These are phyloP conservation scores for Nitzschia palea DNA, from an alignment of 108 stramenopile genomes.

Conservation along the genomic window DNA sequence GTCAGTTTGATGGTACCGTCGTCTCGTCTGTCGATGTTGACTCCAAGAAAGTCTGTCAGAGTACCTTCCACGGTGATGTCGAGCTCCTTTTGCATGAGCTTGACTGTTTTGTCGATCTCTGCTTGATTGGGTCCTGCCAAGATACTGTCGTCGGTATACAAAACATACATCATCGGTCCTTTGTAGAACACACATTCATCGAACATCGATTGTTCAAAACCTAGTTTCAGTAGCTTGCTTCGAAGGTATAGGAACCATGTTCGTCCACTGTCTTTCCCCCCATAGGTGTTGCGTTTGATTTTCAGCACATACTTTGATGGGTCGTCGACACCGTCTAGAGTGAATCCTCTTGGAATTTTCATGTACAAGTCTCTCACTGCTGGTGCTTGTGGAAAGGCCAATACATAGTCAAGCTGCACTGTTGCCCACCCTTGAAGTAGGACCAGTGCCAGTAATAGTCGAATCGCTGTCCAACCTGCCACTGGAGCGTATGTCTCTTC, in stretches of 20 bases:
- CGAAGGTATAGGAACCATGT: not conserved
- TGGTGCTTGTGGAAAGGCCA: slow-evolving; percentile 47
- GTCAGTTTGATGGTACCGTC: slow-evolving; percentile 38
- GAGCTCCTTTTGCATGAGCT: slow-evolving; percentile 14
- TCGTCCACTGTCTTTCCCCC: not conserved
- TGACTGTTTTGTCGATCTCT: slow-evolving; percentile 12
- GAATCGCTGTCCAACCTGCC: slow-evolving; percentile 24
- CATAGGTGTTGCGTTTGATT: not conserved
- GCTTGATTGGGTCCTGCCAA: slow-evolving; percentile 21
- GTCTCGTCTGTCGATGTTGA: slow-evolving; percentile 16
- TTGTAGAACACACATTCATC: slow-evolving; percentile 47
- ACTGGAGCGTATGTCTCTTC: slow-evolving; percentile 34
- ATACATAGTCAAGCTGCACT: slow-evolving; percentile 38
- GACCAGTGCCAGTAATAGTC: slow-evolving; percentile 20
- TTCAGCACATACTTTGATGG: not conserved
- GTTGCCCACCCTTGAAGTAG: slow-evolving; percentile 30
- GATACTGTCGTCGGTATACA: slow-evolving; percentile 28
- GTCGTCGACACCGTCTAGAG: not conserved
- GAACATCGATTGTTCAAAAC: slow-evolving; percentile 20
- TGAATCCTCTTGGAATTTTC: slow-evolving; percentile 39
- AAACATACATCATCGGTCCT: slow-evolving; percentile 40
- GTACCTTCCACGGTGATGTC: slow-evolving; percentile 28
- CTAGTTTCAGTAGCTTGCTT: not conserved
- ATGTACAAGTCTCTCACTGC: slow-evolving; percentile 41
- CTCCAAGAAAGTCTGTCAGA: slow-evolving; percentile 43